phyloP scores from a whole-genome alignment of 2,329 filamentous ascomycete species.

The Talaromyces sp. region DNA sequence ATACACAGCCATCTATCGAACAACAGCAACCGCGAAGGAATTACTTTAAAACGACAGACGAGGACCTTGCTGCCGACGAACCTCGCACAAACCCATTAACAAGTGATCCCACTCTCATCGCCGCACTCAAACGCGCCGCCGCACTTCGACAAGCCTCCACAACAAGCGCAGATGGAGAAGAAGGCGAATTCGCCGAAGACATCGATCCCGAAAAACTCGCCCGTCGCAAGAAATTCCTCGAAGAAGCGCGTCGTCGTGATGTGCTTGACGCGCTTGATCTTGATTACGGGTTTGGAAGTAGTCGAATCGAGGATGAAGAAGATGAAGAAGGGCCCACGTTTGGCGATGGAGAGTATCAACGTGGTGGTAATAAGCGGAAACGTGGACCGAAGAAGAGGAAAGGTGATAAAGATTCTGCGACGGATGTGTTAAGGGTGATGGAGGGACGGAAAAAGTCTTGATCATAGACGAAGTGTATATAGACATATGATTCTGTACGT shows the following conservation, averaged over 20 bases:
- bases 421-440: constrained; percentile 77
- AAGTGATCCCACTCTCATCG: constrained; percentile 74
- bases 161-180: constrained; percentile 19
- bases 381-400: constrained; percentile 57
- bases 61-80: constrained; percentile 43
- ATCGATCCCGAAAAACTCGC: constrained; percentile 64
- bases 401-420: constrained; percentile 63
- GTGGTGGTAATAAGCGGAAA: constrained; percentile 46
- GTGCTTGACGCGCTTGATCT: constrained; percentile 85
- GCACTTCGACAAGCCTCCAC: constrained; percentile 54
- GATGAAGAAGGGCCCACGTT: constrained; percentile 58
- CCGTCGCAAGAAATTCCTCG: constrained; percentile 71
- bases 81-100: constrained; percentile 48
- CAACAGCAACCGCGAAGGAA: constrained; percentile 44
- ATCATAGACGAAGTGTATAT: background rate
- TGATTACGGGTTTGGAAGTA: constrained; percentile 91
- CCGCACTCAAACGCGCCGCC: constrained; percentile 82
- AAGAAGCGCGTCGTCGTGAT: constrained; percentile 55
- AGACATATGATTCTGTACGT: background rate
- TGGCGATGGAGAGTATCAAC: constrained; percentile 34
- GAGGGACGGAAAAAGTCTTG: constrained; percentile 56
- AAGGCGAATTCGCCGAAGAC: constrained; percentile 17
- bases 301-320: constrained; percentile 82
- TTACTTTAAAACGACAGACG: constrained; percentile 51
- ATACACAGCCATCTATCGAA: constrained; percentile 21